Evolutionary conservation across 768 basidiomycete species (phyloP), one percentile per base, ranked within the genome.

Genomic region (Epithele typhae): DNA sequence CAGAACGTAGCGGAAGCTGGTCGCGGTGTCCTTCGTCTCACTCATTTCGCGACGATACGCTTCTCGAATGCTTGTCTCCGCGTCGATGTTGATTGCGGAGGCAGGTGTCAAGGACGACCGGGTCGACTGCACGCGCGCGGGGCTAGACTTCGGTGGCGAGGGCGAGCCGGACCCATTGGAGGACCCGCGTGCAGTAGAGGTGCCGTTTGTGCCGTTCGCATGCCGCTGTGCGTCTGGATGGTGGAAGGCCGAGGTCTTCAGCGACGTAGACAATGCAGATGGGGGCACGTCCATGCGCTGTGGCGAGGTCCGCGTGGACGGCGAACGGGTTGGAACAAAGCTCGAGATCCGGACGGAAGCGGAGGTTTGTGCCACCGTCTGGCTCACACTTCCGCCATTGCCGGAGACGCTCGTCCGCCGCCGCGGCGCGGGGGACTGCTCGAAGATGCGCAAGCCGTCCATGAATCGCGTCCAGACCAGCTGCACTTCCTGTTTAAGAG

Each of bases 191-290:
- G 49, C 25, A 14, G 34, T 23, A 33, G 46, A 41, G 32, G 25
- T 39, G 56, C n/a, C 50, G 23, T 41, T 50, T 48, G 24, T 53
- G 27, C 42, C 42, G 30, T 43, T 40, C 47, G 48, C 32, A 27
- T 46, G 39, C 19, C n/a, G 48, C 46, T 54, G 56, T 19, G 68
- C 68, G 46, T 63, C 72, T 4, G 78, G 75, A 54, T 78, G 69
- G 48, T 83, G 74, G 54, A 86, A 79, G 14, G 68, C 66, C 17
- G 82, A 73, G 18, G 75, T 76, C 5, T 73, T 79, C 36, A 88
- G 68, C 25, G 86, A 87, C n/a, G 77, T 78, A 17, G 86, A 87
- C 35, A 89, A 75, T 5, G 81, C 78, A 43, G 86, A 89, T 25
- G 73, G 15, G 9, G 18, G 51, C 37, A 46, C 30, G 8, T 40